phyloP scores from a whole-genome alignment of 1,284 basidiomycete genomes.

The Apiotrichum laibachii region DNA sequence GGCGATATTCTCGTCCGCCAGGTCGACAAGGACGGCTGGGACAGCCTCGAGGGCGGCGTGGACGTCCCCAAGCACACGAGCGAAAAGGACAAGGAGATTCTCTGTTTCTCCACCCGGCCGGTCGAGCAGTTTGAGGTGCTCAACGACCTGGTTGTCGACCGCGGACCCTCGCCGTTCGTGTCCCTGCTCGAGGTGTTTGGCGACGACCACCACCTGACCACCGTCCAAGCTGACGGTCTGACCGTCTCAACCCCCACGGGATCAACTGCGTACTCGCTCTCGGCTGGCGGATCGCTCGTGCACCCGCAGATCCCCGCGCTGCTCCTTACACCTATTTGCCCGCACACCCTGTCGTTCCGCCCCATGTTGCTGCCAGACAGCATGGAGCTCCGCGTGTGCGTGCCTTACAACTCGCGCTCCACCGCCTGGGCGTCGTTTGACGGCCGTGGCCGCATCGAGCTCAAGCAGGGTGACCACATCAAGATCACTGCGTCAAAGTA shows the following conservation, averaged over 20 bases:
- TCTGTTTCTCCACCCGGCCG: constrained; percentile 93
- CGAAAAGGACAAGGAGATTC: constrained; percentile 90
- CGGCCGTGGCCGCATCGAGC: constrained; percentile 90
- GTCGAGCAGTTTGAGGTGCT: constrained; percentile 97
- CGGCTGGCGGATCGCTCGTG: constrained; percentile 94
- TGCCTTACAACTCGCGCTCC: constrained; percentile 95
- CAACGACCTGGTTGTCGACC: constrained; percentile 96
- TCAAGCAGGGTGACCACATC: constrained; percentile 98
- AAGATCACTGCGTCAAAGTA: constrained; percentile 97
- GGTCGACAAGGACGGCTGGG: constrained; percentile 84
- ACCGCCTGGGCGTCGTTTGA: constrained; percentile 99
- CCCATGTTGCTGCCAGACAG: constrained; percentile 98
- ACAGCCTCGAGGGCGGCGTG: constrained; percentile 73
- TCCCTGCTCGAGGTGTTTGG: constrained; percentile 94
- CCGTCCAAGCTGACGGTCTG: constrained; percentile 95
- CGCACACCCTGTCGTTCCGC: constrained; percentile 96
- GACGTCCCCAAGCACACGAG: not conserved
- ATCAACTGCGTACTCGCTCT: constrained; percentile 97
- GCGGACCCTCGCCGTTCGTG: constrained; percentile 97
- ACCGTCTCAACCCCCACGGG: constrained; percentile 96
- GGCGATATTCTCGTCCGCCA: constrained; percentile 94
- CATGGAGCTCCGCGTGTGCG: constrained; percentile 97
- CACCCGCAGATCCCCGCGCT: constrained; percentile 97
- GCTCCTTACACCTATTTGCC: constrained; percentile 96
- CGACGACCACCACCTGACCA: constrained; percentile 99